phyloP scores from a whole-genome alignment of 228 moss, liverwort and hornwort genomes.

The Sphagnum fallax region DNA sequence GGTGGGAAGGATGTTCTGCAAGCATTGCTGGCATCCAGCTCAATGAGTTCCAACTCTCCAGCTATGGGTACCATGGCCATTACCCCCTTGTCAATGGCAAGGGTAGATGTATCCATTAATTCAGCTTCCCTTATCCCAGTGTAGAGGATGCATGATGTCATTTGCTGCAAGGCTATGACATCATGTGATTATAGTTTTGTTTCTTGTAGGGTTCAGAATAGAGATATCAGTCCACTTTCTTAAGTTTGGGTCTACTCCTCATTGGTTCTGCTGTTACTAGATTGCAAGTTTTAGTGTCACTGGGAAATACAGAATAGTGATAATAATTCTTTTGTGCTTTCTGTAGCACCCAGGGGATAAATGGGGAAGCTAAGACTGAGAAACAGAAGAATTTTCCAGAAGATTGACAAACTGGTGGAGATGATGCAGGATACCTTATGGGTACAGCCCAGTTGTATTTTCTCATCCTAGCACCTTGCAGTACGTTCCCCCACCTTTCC shows the following conservation, averaged over 20 bases:
- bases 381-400: no score
- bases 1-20: constrained; percentile 89
- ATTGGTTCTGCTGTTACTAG: no score
- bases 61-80: constrained; percentile 36
- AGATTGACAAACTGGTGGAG: no score
- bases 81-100: neutral
- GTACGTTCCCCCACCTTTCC: constrained; percentile 22
- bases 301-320: no score
- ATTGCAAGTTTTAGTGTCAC: no score
- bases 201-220: no score
- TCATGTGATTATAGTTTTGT: neutral
- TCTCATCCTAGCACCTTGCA: constrained; percentile 59
- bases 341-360: no score
- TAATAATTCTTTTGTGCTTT: no score
- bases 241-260: no score
- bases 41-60: constrained; percentile 55
- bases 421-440: constrained; percentile 69
- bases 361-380: no score
- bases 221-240: no score
- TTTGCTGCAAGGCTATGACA: neutral
- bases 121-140: neutral
- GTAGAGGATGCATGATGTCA: no score
- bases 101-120: neutral
- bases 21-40: constrained; percentile 42
- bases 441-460: constrained; percentile 68